Evolutionary conservation across 495 filamentous ascomycete species (phyloP), one percentile per base, ranked within the genome.

Genomic region (Daldinia loculata): DNA sequence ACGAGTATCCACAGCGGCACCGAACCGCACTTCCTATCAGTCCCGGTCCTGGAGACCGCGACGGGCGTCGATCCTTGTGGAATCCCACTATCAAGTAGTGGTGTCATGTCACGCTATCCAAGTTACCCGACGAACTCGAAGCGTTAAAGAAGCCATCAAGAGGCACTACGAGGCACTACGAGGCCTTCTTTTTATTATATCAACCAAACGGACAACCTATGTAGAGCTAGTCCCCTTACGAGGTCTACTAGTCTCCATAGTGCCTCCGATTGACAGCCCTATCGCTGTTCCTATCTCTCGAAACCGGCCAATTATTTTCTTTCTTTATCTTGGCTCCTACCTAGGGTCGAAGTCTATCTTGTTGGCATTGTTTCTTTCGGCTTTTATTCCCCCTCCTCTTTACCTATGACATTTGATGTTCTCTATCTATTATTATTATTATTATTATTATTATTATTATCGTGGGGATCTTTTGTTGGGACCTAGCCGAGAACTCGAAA

Each of bases 21-120:
- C 36, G 53, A 48, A 22, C 56, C 27, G 61, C 48, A 1, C 17
- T 43, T 51, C 56, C n/a, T 52, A 65, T 56, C 63, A 65, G 41
- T 50, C 68, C 67, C 51, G 56, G 71, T 73, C 61, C 57, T 56
- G 64, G 69, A 65, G 65, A 56, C 62, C 62, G 66, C 56, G 41
- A 63, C 58, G 53, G 27, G 64, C 59, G 70, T 52, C 68, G 73
- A 75, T 74, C 73, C 65, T 57, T 72, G 69, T 58, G 63, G 67
- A 51, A 63, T 62, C 71, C 59, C 56, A 30, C 56, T 41, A 70
- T 69, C 64, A 45, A 77, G 32, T 11, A 4, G 58, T 71, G 72
- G 72, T 73, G 70, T 70, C 66, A 77, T 75, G 72, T 69, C 73
- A 69, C 61, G 70, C 69, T 75, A 77, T 75, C 67, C 59, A 59